Conservation (phyloP, 2,329 filamentous ascomycete genomes). For the Cryoendolithus antarcticus region DNA sequence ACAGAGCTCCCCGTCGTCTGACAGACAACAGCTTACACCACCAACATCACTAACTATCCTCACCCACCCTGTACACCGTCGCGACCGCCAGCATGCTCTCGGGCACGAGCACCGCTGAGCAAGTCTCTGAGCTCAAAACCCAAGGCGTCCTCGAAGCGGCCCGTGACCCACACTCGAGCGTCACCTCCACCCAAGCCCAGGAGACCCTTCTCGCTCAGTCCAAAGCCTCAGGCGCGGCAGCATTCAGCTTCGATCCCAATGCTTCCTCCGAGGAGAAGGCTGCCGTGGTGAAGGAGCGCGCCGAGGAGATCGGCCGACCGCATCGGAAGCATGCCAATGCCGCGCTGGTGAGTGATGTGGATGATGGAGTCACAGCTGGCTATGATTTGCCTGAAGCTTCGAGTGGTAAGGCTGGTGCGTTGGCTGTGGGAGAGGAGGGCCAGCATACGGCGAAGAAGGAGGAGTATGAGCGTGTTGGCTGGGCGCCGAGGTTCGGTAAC, state of each 20-base stretch:
- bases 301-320: slow-evolving; percentile 12
- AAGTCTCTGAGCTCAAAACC: slow-evolving; percentile 57
- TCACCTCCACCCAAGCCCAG: slow-evolving; percentile 61
- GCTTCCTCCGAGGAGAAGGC: slow-evolving; percentile 74
- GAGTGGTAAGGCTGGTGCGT: slow-evolving; percentile 47
- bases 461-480: slow-evolving; percentile 53
- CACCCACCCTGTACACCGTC: slow-evolving; percentile 1
- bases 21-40: no score
- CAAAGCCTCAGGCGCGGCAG: slow-evolving; percentile 62
- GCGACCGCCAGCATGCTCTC: slow-evolving; percentile 6
- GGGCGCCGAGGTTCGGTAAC: slow-evolving; percentile 77
- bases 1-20: no score
- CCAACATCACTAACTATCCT: not conserved
- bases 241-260: slow-evolving; percentile 78
- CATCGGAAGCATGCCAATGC: slow-evolving; percentile 48
- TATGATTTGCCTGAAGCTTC: slow-evolving; percentile 68
- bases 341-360: slow-evolving; percentile 66
- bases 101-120: slow-evolving; percentile 10
- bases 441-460: slow-evolving; percentile 4
- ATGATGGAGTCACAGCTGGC: slow-evolving; percentile 54
- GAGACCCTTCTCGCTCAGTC: slow-evolving; percentile 64
- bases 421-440: slow-evolving; percentile 41
- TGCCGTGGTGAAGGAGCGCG: slow-evolving; percentile 53
- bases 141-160: slow-evolving; percentile 71
- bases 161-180: slow-evolving; percentile 53